Percentiles rank a stretch among this genome's conserved stretches.
phyloP scores from a whole-genome alignment of 1,284 basidiomycete species.

The Neolentinus lepideus region DNA sequence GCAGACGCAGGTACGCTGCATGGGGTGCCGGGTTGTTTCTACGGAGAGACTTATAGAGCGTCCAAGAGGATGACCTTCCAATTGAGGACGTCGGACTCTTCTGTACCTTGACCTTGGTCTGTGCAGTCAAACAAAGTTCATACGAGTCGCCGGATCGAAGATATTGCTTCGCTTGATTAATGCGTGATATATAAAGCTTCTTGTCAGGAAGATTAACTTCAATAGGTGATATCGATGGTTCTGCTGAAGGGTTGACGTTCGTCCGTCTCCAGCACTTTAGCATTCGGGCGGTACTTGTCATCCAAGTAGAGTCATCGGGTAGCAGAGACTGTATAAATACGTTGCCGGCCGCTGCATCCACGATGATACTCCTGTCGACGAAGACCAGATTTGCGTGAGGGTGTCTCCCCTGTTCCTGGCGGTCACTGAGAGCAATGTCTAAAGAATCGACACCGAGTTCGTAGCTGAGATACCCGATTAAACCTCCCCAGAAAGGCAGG shows the following conservation, averaged over 20 bases:
- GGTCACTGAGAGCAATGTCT: conserved; percentile 21
- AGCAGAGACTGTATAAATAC: conserved; percentile 60
- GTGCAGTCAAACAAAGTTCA: conserved; percentile 90
- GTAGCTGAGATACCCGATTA: conserved; percentile 68
- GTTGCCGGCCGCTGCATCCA: conserved; percentile 43
- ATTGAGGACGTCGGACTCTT: conserved; percentile 16
- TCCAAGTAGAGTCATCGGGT: conserved; percentile 52
- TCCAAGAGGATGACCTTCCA: conserved; percentile 45
- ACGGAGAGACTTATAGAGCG: conserved; percentile 67
- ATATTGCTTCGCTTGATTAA: conserved; percentile 68
- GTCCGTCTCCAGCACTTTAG: conserved; percentile 23
- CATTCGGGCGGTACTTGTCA: conserved; percentile 16
- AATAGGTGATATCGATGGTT: not conserved
- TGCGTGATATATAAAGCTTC: conserved; percentile 62
- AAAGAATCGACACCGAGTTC: conserved; percentile 63
- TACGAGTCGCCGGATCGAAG: conserved; percentile 91
- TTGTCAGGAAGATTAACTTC: conserved; percentile 45
- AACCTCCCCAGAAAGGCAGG: conserved; percentile 74
- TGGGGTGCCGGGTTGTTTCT: conserved; percentile 87
- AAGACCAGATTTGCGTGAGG: conserved; percentile 69
- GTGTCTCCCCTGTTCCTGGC: conserved; percentile 30
- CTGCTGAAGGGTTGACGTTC: conserved; percentile 11
- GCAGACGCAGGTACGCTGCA: conserved; percentile 76
- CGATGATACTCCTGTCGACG: conserved; percentile 66
- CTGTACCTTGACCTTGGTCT: conserved; percentile 45